A percentile compares a stretch with the other conserved stretches of the same genome.
Conservation (phyloP, 306 rosid species). For the Ammopiptanthus mongolicus region DNA sequence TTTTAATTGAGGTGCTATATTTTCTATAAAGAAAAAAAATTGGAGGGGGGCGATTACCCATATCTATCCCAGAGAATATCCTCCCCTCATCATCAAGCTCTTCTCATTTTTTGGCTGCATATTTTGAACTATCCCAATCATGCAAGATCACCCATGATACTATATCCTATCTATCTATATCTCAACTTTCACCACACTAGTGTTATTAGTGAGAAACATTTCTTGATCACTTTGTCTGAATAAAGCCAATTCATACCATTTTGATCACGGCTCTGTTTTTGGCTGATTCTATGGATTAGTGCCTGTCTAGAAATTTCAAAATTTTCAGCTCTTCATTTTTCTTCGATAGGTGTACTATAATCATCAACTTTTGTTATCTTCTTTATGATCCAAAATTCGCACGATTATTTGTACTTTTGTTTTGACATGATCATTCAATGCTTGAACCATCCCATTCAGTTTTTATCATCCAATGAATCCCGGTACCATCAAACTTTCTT, state of each 20-base stretch:
- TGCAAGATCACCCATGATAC: background rate
- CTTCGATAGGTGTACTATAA: constrained; percentile 26
- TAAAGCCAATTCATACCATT: constrained; percentile 27
- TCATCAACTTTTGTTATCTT: constrained; percentile 32
- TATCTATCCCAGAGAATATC: too few species aligned
- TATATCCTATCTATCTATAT: background rate
- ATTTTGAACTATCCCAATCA: constrained; percentile 10
- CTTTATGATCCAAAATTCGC: constrained; percentile 22
- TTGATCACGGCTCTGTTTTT: constrained; percentile 37
- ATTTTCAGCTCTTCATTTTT: background rate
- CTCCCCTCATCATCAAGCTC: constrained; percentile 10
- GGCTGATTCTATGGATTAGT: constrained; percentile 35
- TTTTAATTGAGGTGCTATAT: too few species aligned
- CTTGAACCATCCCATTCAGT: constrained; percentile 37
- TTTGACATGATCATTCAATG: constrained; percentile 14
- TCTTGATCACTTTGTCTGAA: constrained; percentile 19
- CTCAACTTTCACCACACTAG: background rate
- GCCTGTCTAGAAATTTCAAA: constrained; percentile 24
- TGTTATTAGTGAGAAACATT: constrained; percentile 6
- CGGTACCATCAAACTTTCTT: constrained; percentile 17
- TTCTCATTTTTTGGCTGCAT: background rate
- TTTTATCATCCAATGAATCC: constrained; percentile 15
- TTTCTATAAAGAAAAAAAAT: too few species aligned
- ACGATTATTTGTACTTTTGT: constrained; percentile 29
- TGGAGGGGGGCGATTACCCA: too few species aligned